Conservation (phyloP, 768 basidiomycete species). For the Coprinopsis sp. region DNA sequence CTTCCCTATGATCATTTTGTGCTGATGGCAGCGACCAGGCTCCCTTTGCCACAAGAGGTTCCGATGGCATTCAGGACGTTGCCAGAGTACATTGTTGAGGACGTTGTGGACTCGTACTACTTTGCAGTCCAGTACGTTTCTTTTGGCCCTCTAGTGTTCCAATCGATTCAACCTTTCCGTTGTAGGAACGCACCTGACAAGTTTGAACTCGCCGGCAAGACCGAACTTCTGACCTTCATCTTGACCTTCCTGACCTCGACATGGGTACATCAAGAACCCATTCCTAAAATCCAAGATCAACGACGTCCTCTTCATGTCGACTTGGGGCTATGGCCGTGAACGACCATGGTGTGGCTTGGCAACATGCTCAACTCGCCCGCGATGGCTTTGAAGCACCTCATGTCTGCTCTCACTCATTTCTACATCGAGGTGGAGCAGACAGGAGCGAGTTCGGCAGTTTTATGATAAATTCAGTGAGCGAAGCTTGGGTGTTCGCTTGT, state of each 20-base stretch:
- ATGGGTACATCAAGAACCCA: slow-evolving; percentile 98
- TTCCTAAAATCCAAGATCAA: slow-evolving; percentile 96
- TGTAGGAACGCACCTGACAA: slow-evolving; percentile 63
- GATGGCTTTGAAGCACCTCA: slow-evolving; percentile 81
- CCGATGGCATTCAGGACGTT: slow-evolving; percentile 82
- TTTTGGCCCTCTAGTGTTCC: not conserved
- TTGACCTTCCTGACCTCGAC: slow-evolving; percentile 91
- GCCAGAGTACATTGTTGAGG: slow-evolving; percentile 93
- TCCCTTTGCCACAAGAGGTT: slow-evolving; percentile 83
- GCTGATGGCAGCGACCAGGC: slow-evolving; percentile 33
- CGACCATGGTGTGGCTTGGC: slow-evolving; percentile 71
- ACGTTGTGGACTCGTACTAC: slow-evolving; percentile 84
- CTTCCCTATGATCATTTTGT: not conserved
- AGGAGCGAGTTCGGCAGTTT: slow-evolving; percentile 95
- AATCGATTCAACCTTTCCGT: not conserved
- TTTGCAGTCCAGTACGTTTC: slow-evolving; percentile 72
- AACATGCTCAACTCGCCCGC: slow-evolving; percentile 80
- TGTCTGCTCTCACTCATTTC: slow-evolving; percentile 88
- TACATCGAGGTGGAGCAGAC: slow-evolving; percentile 98
- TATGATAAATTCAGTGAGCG: slow-evolving; percentile 94
- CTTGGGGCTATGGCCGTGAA: slow-evolving; percentile 62
- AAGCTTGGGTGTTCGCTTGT: not conserved
- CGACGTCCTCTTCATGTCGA: slow-evolving; percentile 76
- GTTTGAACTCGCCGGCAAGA: slow-evolving; percentile 79
- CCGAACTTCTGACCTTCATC: slow-evolving; percentile 80